Evolutionary conservation across 176 grass and related monocot species (phyloP), one percentile per base, ranked within the genome.

Genomic region (Musa acuminata): DNA sequence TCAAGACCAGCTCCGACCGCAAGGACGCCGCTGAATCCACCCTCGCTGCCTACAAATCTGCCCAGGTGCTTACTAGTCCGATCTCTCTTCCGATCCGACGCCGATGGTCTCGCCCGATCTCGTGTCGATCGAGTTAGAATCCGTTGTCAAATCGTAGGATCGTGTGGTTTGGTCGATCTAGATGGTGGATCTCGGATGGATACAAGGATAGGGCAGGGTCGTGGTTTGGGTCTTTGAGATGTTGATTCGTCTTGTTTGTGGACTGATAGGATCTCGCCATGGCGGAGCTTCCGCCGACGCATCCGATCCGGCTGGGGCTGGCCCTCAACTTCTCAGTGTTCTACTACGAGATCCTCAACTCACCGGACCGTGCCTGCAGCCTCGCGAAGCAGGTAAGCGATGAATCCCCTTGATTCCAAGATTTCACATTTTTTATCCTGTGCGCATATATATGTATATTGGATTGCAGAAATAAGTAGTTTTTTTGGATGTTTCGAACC

Each of bases 321-420:
- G 23, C 23, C 3, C 65, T 68, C 9, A 68, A 68, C 24, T 68
- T 68, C 26, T 68, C 65, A 25, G 65, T 68, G 13, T 68, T 68
- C 65, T 68, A 68, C 65, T 68, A 68, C 26, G 65, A 68, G 65
- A 68, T 68, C 25, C 13, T 68, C 26, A 68, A 68, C 65, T 68
- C 65, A 35, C 65, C 65, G 24, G 65, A 68, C 65, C 65, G 23
- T 35, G 65, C 65, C 35, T 68, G 65, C 27, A 29, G 14, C 25
- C 23, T 68, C 11, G 65, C 65, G 1, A 68, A 68, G 29, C 24
- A 35, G 65, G 65, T 68, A 4, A 43, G 65, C 13, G 12, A 17
- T 20, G 57, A 8, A 14, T n/a, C 16, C 19, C 4, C n/a, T 16
- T 43, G 3, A 43, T 43, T 43, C 35, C 35, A 43, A 43, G 35